phyloP scores from a whole-genome alignment of 768 basidiomycete species.

The Naganishia kalamii region DNA sequence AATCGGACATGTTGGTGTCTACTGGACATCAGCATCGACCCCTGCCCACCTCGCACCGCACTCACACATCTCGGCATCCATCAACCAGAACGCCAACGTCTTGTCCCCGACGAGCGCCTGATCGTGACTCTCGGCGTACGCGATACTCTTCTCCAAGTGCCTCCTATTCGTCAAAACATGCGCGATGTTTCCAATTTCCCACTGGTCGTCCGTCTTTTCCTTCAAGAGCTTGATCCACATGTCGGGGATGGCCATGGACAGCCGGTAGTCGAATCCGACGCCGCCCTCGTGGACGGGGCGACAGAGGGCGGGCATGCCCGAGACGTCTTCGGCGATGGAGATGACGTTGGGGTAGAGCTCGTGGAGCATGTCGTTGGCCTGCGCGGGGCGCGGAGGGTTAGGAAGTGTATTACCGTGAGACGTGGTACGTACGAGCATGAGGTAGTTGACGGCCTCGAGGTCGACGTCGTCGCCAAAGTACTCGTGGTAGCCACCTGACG shows the following conservation, averaged over 20 bases:
- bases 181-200: constrained; percentile 80
- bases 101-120: constrained; percentile 98
- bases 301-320: constrained; percentile 95
- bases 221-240: constrained; percentile 99
- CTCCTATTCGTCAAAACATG: constrained; percentile 86
- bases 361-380: constrained; percentile 92
- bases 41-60: constrained; percentile 19
- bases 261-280: constrained; percentile 92
- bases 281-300: constrained; percentile 72
- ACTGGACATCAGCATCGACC: background rate
- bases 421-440: constrained; percentile 75
- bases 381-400: background rate
- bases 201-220: constrained; percentile 75
- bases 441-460: constrained; percentile 81
- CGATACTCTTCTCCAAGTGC: constrained; percentile 81
- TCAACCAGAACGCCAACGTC: constrained; percentile 97
- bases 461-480: constrained; percentile 86
- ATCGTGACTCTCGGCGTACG: constrained; percentile 92
- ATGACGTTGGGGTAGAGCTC: constrained; percentile 68
- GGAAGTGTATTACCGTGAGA: background rate
- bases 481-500: constrained; percentile 75
- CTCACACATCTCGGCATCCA: constrained; percentile 99
- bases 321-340: constrained; percentile 97
- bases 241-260: constrained; percentile 97
- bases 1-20: constrained; percentile 93